A percentile compares a stretch with the other conserved stretches of the same genome.
Evolutionary conservation across 768 basidiomycete genomes (phyloP).

Genomic region (Suillus spraguei): DNA sequence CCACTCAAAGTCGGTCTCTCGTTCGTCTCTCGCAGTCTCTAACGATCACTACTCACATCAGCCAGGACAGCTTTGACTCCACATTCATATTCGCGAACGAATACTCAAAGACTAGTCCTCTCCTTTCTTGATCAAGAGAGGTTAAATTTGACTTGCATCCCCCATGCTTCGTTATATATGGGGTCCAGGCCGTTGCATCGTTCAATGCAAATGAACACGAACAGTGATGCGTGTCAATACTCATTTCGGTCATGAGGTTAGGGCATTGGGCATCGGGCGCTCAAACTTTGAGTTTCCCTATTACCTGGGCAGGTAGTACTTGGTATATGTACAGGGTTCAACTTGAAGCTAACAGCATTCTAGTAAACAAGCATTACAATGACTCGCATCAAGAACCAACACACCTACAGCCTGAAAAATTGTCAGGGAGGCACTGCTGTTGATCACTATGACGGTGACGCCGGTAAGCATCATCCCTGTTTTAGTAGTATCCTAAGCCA

Average conservation of each 20-base stretch:
- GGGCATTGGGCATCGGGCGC: too few relatives aligned
- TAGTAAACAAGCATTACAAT: slow-evolving; percentile 11
- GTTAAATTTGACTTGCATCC: not conserved
- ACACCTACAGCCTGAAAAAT: slow-evolving; percentile 50
- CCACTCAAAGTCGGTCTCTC: too few relatives aligned
- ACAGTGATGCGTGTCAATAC: not conserved
- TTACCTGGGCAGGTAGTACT: not conserved
- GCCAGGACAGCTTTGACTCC: not conserved
- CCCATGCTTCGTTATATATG: too few relatives aligned
- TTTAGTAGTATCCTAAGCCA: not conserved
- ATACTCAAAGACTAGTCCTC: not conserved
- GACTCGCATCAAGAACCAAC: slow-evolving; percentile 35
- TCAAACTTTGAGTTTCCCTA: not conserved
- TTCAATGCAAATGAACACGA: too few relatives aligned
- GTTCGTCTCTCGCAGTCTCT: too few relatives aligned
- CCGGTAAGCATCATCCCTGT: slow-evolving; percentile 34
- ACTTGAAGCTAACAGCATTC: not conserved
- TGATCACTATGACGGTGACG: too few relatives aligned
- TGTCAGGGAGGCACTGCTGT: slow-evolving; percentile 51
- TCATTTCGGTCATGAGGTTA: not conserved
- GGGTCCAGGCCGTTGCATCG: too few relatives aligned
- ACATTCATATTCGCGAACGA: too few relatives aligned
- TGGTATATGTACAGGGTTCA: not conserved
- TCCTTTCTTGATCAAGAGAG: not conserved
- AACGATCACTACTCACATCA: not conserved